Evolutionary conservation across 768 basidiomycete species (phyloP).

Genomic region (Phylloporus rhodoxanthus): DNA sequence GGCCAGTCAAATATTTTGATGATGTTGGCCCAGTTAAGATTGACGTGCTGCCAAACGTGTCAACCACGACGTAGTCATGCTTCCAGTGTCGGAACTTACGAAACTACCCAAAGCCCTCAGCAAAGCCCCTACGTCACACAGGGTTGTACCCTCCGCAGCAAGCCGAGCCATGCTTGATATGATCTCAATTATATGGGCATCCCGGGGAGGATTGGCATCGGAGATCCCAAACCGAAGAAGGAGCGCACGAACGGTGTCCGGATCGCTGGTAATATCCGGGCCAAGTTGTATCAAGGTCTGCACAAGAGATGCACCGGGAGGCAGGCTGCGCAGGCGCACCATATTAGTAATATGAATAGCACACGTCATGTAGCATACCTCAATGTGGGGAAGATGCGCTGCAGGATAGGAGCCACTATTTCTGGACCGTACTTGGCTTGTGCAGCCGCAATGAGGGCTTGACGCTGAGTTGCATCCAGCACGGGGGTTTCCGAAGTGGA

Average conservation of each 20-base stretch:
- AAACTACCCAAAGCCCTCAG: conserved; percentile 68
- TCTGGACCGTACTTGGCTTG: conserved; percentile 80
- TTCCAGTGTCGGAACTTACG: conserved; percentile 43
- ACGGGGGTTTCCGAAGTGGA: conserved; percentile 62
- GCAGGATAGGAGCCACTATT: conserved; percentile 65
- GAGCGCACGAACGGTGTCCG: conserved; percentile 63
- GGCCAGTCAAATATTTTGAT: conserved; percentile 84
- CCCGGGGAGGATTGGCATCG: conserved; percentile 63
- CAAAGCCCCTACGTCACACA: conserved; percentile 72
- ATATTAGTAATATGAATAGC: conserved; percentile 13
- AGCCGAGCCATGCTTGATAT: conserved; percentile 61
- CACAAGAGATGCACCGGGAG: conserved; percentile 61
- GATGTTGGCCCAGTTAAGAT: conserved; percentile 74
- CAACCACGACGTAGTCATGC: not conserved
- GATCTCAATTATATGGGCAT: conserved; percentile 65
- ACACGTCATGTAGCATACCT: conserved; percentile 44
- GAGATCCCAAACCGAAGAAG: conserved; percentile 72
- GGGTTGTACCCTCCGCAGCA: conserved; percentile 63
- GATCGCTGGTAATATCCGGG: conserved; percentile 70
- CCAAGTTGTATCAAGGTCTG: conserved; percentile 75
- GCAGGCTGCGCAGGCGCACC: conserved; percentile 42
- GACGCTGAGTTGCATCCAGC: conserved; percentile 66
- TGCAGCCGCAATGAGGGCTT: conserved; percentile 66
- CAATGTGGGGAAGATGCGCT: conserved; percentile 65
- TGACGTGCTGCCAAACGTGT: conserved; percentile 44